Evolutionary conservation across 192 early-diverging fungal species (phyloP).

Genomic region (Coemansia nantahalensis): DNA sequence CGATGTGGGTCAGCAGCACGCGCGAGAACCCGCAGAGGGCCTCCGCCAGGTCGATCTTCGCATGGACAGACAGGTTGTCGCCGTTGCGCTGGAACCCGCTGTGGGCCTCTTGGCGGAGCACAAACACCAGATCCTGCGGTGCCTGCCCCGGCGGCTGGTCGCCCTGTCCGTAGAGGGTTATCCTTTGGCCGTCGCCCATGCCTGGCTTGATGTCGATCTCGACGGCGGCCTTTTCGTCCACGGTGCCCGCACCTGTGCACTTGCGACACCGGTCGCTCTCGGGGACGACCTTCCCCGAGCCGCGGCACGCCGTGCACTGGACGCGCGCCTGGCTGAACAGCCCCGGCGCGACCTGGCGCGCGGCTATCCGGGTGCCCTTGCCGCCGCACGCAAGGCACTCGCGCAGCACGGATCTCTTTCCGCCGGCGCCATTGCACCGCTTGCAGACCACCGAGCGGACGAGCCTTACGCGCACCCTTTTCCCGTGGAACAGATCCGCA

Average conservation of each 20-base stretch:
- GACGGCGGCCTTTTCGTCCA: constrained; percentile 83
- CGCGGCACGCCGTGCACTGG: constrained; percentile 60
- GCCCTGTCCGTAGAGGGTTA: constrained; percentile 88
- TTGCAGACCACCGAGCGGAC: constrained; percentile 43
- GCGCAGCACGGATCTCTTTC: constrained; percentile 27
- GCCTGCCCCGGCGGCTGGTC: constrained; percentile 92
- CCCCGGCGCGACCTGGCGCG: constrained; percentile 36
- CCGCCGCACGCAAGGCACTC: constrained; percentile 49
- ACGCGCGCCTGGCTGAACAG: constrained; percentile 72
- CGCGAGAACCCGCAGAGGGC: constrained; percentile 91
- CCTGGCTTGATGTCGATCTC: constrained; percentile 95
- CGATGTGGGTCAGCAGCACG: constrained; percentile 76
- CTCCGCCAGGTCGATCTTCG: constrained; percentile 82
- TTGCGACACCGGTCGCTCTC: constrained; percentile 89
- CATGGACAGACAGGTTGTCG: constrained; percentile 74
- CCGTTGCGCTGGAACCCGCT: constrained; percentile 75
- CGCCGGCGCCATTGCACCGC: constrained; percentile 45
- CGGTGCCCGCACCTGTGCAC: constrained; percentile 87
- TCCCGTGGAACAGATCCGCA: constrained; percentile 74
- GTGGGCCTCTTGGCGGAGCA: constrained; percentile 82
- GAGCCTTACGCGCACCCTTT: constrained; percentile 61
- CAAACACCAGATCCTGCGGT: constrained; percentile 91
- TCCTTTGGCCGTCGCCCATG: constrained; percentile 86
- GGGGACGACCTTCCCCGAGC: constrained; percentile 81
- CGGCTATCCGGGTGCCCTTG: constrained; percentile 20